Base-by-base conservation (phyloP, 164 flowering plant genomes). In the Berberis thunbergii region DNA sequence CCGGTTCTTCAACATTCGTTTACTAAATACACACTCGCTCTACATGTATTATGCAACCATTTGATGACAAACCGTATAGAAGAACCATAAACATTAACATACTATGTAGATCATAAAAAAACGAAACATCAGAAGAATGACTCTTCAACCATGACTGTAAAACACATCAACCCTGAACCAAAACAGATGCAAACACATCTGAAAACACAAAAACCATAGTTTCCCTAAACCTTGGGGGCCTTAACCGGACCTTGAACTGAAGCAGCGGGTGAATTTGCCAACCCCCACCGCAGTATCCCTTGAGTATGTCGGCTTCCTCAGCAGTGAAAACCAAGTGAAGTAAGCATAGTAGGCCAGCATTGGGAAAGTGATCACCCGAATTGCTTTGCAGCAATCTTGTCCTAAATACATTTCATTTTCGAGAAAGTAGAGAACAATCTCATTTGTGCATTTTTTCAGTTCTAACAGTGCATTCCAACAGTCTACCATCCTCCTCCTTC, bases 271-370 rank as follows among this genome's bases (percentile, higher is more conserved):
- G 59, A 55, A 7, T 38, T n/a, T 2, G 59, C 26, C 26, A 26
- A 26, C 26, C 26, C 26, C 26, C 59, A 55, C 38, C 59, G 38
- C 59, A 55, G 40, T 55, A 55, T 2, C 59, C 59, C 1, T 41
- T 38, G 38, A 55, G 59, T 3, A 55, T 55, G 59, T 55, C 41
- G 3, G 40, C 59, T 41, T 55, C 59, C 12, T 55, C 40, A n/a
- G 59, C 59, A n/a, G 59, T 55, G 41, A 55, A 55, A 55, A 39
- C 59, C 59, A 13, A 55, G 59, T 13, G 40, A 13, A 55, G 59
- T 55, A 55, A 55, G 40, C 59, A 55, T 55, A 55, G 41, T n/a
- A 55, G 59, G 59, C 59, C 59, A 55, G 38, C 59, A 55, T 39
- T 55, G 41, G 41, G 2, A 38, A 4, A 7, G 59, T 55, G 4